A percentile compares a stretch with the other conserved stretches of the same genome.
Conservation (phyloP, 1,284 basidiomycete genomes). For the Sporisorium scitamineum region DNA sequence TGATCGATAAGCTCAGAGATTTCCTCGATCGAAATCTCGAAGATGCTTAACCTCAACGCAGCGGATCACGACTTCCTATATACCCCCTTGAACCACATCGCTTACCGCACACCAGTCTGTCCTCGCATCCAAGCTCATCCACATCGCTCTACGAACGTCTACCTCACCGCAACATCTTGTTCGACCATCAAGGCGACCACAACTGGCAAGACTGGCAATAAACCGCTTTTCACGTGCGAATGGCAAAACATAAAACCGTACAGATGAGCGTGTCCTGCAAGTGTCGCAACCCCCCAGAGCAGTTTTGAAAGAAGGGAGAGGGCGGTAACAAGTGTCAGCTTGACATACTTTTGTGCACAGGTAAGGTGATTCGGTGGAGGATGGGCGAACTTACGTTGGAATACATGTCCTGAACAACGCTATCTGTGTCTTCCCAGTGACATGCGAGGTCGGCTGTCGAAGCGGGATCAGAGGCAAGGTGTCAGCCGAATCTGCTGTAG, state of each 20-base stretch:
- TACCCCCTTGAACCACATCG: conserved; percentile 1
- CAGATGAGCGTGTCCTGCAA: conserved; percentile 53
- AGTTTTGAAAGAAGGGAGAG: too few relatives aligned
- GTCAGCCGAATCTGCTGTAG: neutral
- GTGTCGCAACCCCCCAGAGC: neutral
- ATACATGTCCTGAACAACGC: conserved; percentile 56
- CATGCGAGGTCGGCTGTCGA: conserved; percentile 54
- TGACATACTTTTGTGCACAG: neutral
- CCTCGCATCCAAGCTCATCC: neutral
- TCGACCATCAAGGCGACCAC: too few relatives aligned
- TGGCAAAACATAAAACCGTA: conserved; percentile 52
- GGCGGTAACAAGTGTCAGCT: neutral
- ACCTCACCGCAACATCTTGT: neutral
- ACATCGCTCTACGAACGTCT: neutral
- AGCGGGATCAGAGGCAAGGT: neutral
- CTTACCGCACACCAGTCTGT: neutral
- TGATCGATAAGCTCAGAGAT: conserved; percentile 47
- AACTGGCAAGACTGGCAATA: too few relatives aligned
- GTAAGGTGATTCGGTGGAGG: neutral
- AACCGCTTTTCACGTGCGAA: conserved; percentile 41
- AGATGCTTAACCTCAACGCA: conserved; percentile 24
- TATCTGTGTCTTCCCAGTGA: conserved; percentile 59
- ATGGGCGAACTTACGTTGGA: conserved; percentile 41
- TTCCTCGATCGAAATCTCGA: conserved; percentile 56
- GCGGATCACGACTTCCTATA: neutral